These are phyloP conservation scores for Copromyces sp. DNA, from an alignment of 495 filamentous ascomycete species.

Conservation along the genomic window DNA sequence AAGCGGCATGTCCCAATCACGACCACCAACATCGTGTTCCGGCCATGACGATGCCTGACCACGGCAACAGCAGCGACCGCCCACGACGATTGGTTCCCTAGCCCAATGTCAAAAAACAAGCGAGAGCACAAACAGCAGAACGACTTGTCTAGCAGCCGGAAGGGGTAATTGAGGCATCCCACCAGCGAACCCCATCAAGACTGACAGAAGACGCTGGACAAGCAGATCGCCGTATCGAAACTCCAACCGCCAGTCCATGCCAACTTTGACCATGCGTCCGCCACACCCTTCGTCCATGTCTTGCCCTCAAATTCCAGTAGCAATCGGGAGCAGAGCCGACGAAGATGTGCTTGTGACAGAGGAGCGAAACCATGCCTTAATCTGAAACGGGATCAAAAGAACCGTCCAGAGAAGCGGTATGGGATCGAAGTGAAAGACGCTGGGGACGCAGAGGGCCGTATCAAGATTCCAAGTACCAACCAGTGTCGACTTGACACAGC, in stretches of 20 bases:
- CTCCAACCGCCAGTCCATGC: neutral
- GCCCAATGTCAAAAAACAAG: neutral
- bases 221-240: neutral
- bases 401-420: neutral
- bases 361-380: too few relatives aligned
- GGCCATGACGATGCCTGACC: neutral
- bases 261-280: neutral
- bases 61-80: neutral
- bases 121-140: neutral
- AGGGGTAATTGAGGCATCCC: neutral
- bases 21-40: neutral
- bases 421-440: neutral
- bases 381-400: too few relatives aligned
- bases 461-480: too few relatives aligned
- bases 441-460: too few relatives aligned
- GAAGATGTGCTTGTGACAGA: too few relatives aligned
- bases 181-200: neutral
- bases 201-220: neutral
- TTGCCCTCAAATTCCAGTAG: too few relatives aligned
- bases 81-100: neutral
- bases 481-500: too few relatives aligned
- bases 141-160: neutral
- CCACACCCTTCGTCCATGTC: too few relatives aligned
- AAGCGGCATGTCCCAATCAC: neutral
- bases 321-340: too few relatives aligned